Base-by-base conservation (phyloP, 352 stramenopile genomes). In the Pythium utonaiense region DNA sequence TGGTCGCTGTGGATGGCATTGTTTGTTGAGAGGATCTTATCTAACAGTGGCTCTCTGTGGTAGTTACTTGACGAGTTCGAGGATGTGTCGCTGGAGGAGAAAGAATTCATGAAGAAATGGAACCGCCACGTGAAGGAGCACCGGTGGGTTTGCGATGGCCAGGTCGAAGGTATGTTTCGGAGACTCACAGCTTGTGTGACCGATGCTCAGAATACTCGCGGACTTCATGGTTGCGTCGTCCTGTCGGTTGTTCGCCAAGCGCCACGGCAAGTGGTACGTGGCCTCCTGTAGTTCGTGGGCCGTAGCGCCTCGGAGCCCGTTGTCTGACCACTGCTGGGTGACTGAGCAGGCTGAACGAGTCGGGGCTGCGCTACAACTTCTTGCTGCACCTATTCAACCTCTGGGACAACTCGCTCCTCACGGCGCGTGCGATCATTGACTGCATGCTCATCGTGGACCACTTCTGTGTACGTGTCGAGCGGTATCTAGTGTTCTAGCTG, bases 81-180 rank as follows among this genome's bases (percentile, higher is more conserved):
- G 60, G 86, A 96, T 44, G 86, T 96, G 1, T 78, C 86, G 27
- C 60, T 93, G 28, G 85, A 94, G 62, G 85, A 94, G 53, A 94
- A 94, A 52, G 83, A 91, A 52, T 91, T 95, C 55, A 95, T 95
- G 86, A 95, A 95, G 71, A 90, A 88, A 65, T 95, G 86, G 86
- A 95, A 95, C 66, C 84, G 84, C 45, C 83, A 93, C 52, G 75
- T 90, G 21, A 89, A 91, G 59, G 74, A 89, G 48, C 81, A 88
- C 58, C 83, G 74, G 82, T 92, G 56, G 40, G 62, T 47, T 47
- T 17, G 6, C n/a, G 6, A 16, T 47, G 3, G 17, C 3, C 6
- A 16, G 4, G 12, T 10, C n/a, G n/a, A n/a, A n/a, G n/a, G n/a
- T n/a, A n/a, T n/a, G n/a, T n/a, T n/a, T n/a, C n/a, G n/a, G 19